Evolutionary conservation across 1,284 basidiomycete species (phyloP), one percentile per base, ranked within the genome.

Genomic region (Anthracocystis panici-leucophaei): DNA sequence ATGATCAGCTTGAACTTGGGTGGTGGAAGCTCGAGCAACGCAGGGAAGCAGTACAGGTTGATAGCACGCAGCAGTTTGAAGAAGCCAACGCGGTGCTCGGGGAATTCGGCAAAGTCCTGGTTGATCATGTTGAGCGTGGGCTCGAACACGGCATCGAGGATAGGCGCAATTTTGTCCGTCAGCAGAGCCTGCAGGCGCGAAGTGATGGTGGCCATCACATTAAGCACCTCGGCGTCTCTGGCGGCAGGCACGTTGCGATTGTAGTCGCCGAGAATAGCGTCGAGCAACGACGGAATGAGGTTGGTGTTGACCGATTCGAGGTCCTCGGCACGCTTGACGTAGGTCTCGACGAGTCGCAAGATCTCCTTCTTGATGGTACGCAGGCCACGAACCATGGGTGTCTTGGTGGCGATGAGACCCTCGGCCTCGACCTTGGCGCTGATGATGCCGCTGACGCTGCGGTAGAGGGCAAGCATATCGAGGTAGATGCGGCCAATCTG

Each of bases 281-380:
- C 97, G 49, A 99, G 89, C 52, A 99, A 87, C 48, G 95, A 95
- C 12, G 97, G 97, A 85, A 99, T 97, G 82, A 99, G 91, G 84
- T 92, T 95, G 75, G 85, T 88, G 85, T 97, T 97, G 72, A 98
- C 93, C 18, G 92, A 90, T 57, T 99, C 95, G 29, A 97, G 89
- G 83, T 99, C 96, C 85, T 98, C 95, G 12, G 96, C 95, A 86
- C 94, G 94, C 87, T 91, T 92, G 86, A 99, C 93, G 86, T 98
- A 98, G 1, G 94, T 98, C 87, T 99, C 97, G 89, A 99, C 97
- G 8, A 85, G 87, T 86, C 94, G 95, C 79, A 99, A 87, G 55
- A 99, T 95, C 86, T 99, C 97, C 88, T 99, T 99, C 88, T 99
- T 99, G 84, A 99, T 96, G 6, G 97, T 98, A 59, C 97, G 90